Evolutionary conservation across 225 moss, liverwort and hornwort species (phyloP).

Genomic region (Pseudoscleropodium purum): DNA sequence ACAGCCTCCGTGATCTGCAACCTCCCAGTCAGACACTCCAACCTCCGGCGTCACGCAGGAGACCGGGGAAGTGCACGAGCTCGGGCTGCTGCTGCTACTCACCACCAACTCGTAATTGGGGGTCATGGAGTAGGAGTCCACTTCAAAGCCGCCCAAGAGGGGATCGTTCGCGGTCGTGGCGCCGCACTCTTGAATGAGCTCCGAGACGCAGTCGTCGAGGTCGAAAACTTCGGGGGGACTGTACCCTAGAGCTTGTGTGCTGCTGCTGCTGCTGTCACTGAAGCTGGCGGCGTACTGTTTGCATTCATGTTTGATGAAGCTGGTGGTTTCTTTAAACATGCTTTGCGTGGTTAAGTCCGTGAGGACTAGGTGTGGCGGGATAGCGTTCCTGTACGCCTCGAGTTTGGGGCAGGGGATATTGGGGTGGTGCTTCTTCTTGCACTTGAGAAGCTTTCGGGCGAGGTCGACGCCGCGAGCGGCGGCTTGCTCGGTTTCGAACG

Average conservation of each 20-base stretch:
- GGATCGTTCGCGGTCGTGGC: neutral
- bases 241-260: neutral
- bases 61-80: neutral
- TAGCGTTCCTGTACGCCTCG: neutral
- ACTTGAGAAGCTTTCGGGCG: constrained; percentile 6
- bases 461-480: constrained; percentile 34
- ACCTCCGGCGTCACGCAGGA: neutral
- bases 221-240: neutral
- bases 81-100: neutral
- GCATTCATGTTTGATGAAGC: constrained; percentile 10
- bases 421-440: neutral
- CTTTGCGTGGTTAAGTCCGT: neutral
- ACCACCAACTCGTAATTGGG: neutral
- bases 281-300: constrained; percentile 14
- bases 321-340: constrained; percentile 3
- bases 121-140: neutral
- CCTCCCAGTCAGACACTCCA: neutral
- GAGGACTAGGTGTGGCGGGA: neutral
- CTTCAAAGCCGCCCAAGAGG: neutral
- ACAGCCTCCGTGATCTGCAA: neutral
- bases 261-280: neutral
- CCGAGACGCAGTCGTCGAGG: neutral
- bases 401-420: constrained; percentile 11
- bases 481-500: constrained; percentile 7
- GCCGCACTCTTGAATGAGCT: neutral